Base-by-base conservation (phyloP, 768 basidiomycete species). In the Lanmaoa pseudosensibilis region DNA sequence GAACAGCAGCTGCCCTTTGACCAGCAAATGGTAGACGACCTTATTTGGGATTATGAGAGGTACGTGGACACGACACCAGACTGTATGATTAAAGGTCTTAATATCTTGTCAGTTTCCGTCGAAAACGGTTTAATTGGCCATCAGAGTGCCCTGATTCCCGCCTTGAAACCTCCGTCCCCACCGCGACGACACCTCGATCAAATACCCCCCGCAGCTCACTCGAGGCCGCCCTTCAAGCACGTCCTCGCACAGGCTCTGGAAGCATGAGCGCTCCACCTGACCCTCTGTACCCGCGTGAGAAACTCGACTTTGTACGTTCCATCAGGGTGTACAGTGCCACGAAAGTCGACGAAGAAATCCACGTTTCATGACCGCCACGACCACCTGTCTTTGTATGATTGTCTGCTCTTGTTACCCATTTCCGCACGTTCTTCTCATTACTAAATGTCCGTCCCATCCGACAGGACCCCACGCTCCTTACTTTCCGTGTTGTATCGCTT, bases 81-180 rank as follows among this genome's bases (percentile, higher is more conserved):
- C 10, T 49, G 39, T 36, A 52, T 38, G 33, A 63, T 47, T 33
- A 39, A 59, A 52, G 62, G 50, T 11, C 49, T 45, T n/a, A 55
- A 49, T 40, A 21, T 33, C 15, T 53, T 58, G 10, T 49, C 63
- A 90, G 88, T 56, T 89, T 88, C 73, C 82, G 83, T 39, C 81
- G 86, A 50, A 75, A 74, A 54, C 82, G 88, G 40, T 82, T 89
- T 67, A 82, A 87, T 62, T 89, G 86, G 87, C 85, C 86, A 6
- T 72, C 77, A 39, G 79, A 81, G 43, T 66, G 70, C 32, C 65
- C 74, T 48, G 75, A 76, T 57, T 62, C 62, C 52, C 66, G 67
- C 46, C 32, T 67, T 32, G 73, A 73, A 8, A 37, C 27, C 34
- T 60, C 60, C 41, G 64, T 59, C 33, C 66, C 58, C 34, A 56